A percentile compares a stretch with the other conserved stretches of the same genome.
Evolutionary conservation across 2,329 filamentous ascomycete species (phyloP).

Genomic region (Fusarium sp.): DNA sequence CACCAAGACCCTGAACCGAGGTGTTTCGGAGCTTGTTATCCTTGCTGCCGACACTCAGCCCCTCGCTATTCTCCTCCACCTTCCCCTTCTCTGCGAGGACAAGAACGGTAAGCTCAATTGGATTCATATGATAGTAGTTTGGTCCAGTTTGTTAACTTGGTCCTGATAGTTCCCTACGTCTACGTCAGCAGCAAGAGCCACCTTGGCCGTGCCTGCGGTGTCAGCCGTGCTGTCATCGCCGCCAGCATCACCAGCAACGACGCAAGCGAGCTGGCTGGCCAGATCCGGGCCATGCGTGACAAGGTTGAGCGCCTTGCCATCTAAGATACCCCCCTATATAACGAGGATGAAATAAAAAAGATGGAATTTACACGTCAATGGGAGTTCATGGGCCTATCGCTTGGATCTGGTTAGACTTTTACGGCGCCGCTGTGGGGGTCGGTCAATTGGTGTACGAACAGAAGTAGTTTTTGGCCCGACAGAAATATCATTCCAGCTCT

Average conservation of each 20-base stretch:
- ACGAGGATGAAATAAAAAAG: slow-evolving; percentile 35
- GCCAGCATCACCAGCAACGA: slow-evolving; percentile 94
- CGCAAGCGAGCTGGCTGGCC: slow-evolving; percentile 86
- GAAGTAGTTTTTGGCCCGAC: slow-evolving; percentile 26
- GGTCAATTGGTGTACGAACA: slow-evolving; percentile 38
- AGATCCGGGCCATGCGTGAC: slow-evolving; percentile 91
- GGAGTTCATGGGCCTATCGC: slow-evolving; percentile 6
- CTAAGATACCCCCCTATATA: slow-evolving; percentile 64
- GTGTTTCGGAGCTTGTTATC: slow-evolving; percentile 90
- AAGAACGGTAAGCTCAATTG: slow-evolving; percentile 66
- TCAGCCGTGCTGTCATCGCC: slow-evolving; percentile 89
- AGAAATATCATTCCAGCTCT: slow-evolving; percentile 45
- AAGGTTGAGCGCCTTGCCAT: slow-evolving; percentile 98
- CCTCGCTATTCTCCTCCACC: slow-evolving; percentile 88
- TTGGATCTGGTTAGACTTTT: slow-evolving; percentile 36
- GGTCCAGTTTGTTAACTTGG: slow-evolving; percentile 29
- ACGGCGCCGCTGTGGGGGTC: slow-evolving; percentile 22
- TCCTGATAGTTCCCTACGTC: slow-evolving; percentile 67
- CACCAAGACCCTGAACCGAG: slow-evolving; percentile 92
- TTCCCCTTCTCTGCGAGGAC: slow-evolving; percentile 90
- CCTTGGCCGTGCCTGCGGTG: slow-evolving; percentile 91
- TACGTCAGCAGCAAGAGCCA: slow-evolving; percentile 85
- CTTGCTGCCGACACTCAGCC: slow-evolving; percentile 91
- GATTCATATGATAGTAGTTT: not conserved
- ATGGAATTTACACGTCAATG: slow-evolving; percentile 33